These are phyloP conservation scores for Lepidium campestre DNA, from an alignment of 441 rosid species.

Conservation along the genomic window DNA sequence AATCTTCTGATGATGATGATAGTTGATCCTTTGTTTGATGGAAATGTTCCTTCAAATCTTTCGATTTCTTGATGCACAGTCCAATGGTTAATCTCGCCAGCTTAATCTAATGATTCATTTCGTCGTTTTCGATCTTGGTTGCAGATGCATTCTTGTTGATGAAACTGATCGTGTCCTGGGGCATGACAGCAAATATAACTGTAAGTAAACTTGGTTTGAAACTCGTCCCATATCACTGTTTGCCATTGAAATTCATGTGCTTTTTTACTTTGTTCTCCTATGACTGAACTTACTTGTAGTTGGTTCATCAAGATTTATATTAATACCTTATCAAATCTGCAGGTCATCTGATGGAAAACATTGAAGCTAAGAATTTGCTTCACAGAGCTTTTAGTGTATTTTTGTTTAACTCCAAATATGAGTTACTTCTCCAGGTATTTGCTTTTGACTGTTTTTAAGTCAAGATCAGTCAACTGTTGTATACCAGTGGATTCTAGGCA, in stretches of 20 bases:
- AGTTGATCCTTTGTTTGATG: background rate
- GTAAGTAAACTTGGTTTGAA: slow-evolving; percentile 38
- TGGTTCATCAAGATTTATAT: background rate
- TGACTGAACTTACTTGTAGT: background rate
- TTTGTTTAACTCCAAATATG: slow-evolving; percentile 82
- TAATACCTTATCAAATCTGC: slow-evolving; percentile 20
- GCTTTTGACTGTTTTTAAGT: background rate
- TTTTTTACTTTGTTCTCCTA: background rate
- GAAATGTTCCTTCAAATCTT: background rate
- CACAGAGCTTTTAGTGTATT: slow-evolving; percentile 99
- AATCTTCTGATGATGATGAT: background rate
- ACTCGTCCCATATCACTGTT: background rate
- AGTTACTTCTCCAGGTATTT: slow-evolving; percentile 90
- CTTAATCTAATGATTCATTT: background rate
- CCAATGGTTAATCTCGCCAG: background rate
- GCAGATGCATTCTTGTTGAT: slow-evolving; percentile 97
- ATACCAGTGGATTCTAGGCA: background rate
- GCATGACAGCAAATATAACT: slow-evolving; percentile 85
- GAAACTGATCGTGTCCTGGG: slow-evolving; percentile 80
- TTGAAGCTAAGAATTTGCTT: slow-evolving; percentile 66
- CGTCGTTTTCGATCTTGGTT: slow-evolving; percentile 8
- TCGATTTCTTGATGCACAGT: background rate
- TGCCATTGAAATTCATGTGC: background rate
- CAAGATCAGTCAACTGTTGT: background rate
- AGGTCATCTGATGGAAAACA: slow-evolving; percentile 98